These are phyloP conservation scores for Globisporangium alternatum DNA, from an alignment of 352 stramenopile genomes.

Conservation along the genomic window DNA sequence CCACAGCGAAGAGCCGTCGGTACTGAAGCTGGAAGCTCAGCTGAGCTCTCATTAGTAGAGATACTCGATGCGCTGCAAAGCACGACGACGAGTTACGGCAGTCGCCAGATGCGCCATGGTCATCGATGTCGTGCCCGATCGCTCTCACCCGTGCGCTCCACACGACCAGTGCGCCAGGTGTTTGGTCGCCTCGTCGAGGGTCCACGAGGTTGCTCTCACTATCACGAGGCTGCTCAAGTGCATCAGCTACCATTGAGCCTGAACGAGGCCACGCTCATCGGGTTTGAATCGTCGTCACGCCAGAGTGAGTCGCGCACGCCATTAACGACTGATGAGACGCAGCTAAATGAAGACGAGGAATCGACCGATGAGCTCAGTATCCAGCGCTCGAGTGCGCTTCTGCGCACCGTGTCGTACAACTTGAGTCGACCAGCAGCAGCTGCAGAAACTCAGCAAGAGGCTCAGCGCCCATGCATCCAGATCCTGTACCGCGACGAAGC, in stretches of 20 bases:
- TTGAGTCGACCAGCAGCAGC: neutral
- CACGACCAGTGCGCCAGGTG: neutral
- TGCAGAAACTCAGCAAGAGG: neutral
- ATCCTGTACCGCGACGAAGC: slow-evolving; percentile 12
- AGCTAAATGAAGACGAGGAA: neutral
- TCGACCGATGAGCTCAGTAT: neutral
- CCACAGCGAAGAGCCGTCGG: neutral
- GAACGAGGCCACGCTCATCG: neutral
- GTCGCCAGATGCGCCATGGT: neutral
- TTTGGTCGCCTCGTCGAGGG: neutral
- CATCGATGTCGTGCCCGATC: neutral
- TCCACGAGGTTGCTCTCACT: neutral
- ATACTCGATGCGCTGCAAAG: neutral
- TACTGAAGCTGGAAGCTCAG: neutral
- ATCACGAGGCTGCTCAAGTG: no score
- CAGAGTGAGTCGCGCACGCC: neutral
- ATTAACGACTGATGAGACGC: neutral
- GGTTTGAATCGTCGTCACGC: no score
- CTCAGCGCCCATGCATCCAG: neutral
- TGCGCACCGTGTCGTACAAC: neutral
- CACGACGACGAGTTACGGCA: neutral
- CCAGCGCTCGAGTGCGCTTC: neutral
- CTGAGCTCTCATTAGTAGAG: no score
- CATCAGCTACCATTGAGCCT: neutral
- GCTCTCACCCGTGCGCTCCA: neutral